Percentiles rank a stretch among this genome's conserved stretches.
These are phyloP conservation scores for Paramecium biaurelia DNA, from an alignment of 73 alveolate species.

Conservation along the genomic window DNA sequence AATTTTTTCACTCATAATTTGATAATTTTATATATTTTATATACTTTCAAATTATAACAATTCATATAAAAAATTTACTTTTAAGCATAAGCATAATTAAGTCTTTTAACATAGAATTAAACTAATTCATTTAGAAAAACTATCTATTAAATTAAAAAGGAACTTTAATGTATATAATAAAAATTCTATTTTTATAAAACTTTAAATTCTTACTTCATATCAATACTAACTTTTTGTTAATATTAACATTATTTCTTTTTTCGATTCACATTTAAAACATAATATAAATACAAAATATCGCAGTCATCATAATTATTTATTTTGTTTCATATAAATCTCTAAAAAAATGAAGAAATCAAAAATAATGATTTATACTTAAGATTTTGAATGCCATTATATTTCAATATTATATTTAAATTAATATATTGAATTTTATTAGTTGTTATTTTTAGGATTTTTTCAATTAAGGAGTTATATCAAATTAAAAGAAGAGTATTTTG, in stretches of 20 bases:
- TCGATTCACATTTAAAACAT: neutral
- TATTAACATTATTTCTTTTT: neutral
- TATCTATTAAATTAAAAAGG: neutral
- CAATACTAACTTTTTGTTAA: too few species aligned
- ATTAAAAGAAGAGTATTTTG: neutral
- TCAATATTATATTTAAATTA: neutral
- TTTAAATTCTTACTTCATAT: too few species aligned
- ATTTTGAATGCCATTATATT: neutral
- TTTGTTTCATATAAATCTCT: neutral
- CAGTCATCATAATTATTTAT: neutral
- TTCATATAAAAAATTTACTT: neutral
- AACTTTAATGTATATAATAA: neutral
- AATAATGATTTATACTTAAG: neutral
- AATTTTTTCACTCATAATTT: constrained; percentile 81
- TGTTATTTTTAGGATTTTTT: neutral
- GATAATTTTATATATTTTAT: neutral
- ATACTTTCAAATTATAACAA: neutral
- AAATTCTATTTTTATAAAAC: neutral
- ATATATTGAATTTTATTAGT: neutral
- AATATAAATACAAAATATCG: neutral
- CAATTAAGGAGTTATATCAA: neutral
- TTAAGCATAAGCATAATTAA: neutral
- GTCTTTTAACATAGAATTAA: neutral
- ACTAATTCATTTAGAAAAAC: neutral
- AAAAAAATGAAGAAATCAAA: neutral